Evolutionary conservation across 2,329 filamentous ascomycete genomes (phyloP), one percentile per base, ranked within the genome.

Genomic region (Diaporthe capsici): DNA sequence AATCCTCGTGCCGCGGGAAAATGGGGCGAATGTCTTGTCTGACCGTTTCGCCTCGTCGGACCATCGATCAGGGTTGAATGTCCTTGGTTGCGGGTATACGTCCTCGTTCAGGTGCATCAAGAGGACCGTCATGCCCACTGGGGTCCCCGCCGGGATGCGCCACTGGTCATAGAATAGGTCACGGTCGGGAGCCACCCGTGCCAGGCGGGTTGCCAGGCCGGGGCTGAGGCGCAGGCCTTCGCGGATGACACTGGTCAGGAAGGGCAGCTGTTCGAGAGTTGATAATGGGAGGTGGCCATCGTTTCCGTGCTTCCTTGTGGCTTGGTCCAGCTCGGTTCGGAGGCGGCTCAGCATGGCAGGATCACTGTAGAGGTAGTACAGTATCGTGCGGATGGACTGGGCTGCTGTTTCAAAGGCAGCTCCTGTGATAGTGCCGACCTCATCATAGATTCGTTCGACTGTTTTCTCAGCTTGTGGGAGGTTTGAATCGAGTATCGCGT

Each of bases 221-320:
- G 86, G 85, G 63, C 87, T 84, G 0, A 88, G 75, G 1, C 88
- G 83, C 79, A 88, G 80, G 0, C 84, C 83, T 77, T 89, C 87
- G 39, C 82, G 84, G 15, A 89, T 79, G 1, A 86, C 83, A 0
- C 86, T 85, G 9, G 83, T 82, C 4, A 89, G 82, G 76, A 87
- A 88, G 0, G 80, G 81, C 20, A 84, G 75, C 72, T 79, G 78
- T 75, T 85, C 81, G n/a, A 85, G 78, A 13, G 80, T 77, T 7
- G 55, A n/a, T 15, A 67, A 61, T 22, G 67, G 37, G n/a, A 53
- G 17, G 13, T 68, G 10, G 4, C 4, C 34, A 1, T 34, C 47
- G 1, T n/a, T 34, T 5, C 58, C 25, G 6, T 25, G 44, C 9
- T 25, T 80, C 78, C 68, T 78, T 31, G 3, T 15, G 25, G 68